These are phyloP conservation scores for Lactarius vividus DNA, from an alignment of 768 basidiomycete species.

Conservation along the genomic window DNA sequence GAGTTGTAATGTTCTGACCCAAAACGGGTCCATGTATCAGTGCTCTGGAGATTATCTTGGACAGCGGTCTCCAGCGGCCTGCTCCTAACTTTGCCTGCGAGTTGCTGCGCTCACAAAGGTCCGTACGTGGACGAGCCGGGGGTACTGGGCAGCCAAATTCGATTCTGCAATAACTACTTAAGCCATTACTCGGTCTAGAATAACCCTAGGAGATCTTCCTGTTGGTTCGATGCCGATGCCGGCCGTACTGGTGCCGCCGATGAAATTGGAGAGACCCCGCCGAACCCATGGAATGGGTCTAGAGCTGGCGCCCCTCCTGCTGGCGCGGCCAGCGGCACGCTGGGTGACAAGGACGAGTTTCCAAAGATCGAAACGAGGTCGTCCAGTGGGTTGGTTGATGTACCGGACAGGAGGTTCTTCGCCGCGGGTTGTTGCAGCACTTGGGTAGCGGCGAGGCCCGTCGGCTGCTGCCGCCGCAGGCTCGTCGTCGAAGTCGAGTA, in stretches of 20 bases:
- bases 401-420: constrained; percentile 72
- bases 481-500: constrained; percentile 89
- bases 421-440: constrained; percentile 70
- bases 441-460: constrained; percentile 75
- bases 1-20: no score
- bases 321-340: not conserved
- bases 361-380: constrained; percentile 94
- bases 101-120: not conserved
- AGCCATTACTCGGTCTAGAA: constrained; percentile 23
- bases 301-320: constrained; percentile 26
- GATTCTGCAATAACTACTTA: constrained; percentile 15
- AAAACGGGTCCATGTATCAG: not conserved
- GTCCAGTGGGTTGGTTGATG: constrained; percentile 86
- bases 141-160: not conserved
- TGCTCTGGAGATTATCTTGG: not conserved
- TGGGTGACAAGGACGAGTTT: constrained; percentile 37
- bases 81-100: not conserved
- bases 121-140: not conserved
- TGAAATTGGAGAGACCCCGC: constrained; percentile 26
- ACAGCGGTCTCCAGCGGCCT: not conserved
- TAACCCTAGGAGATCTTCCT: constrained; percentile 21
- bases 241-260: constrained; percentile 23
- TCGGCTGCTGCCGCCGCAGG: constrained; percentile 60
- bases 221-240: constrained; percentile 18
- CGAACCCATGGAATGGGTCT: constrained; percentile 19